These are phyloP conservation scores for Oxyria digyna DNA, from an alignment of 148 eudicot species.

Conservation along the genomic window DNA sequence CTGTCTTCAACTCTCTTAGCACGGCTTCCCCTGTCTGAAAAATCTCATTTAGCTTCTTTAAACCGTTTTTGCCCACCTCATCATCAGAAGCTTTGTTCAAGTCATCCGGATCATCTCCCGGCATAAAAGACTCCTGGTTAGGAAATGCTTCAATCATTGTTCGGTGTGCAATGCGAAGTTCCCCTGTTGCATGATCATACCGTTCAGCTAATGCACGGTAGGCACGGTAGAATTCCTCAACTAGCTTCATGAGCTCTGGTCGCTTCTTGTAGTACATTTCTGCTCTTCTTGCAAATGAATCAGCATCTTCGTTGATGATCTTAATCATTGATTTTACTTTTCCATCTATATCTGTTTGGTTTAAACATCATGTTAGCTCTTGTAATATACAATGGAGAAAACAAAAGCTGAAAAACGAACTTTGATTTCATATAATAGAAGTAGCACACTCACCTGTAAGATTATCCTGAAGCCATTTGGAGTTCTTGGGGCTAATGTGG, in stretches of 20 bases:
- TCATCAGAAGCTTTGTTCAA: conserved; percentile 17
- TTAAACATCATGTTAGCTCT: background rate
- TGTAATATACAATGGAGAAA: background rate
- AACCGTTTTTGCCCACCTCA: conserved; percentile 31
- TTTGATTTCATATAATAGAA: background rate
- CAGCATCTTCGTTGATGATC: conserved; percentile 98
- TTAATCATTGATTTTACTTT: conserved; percentile 94
- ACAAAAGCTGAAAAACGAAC: background rate
- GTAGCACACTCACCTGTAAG: conserved; percentile 35
- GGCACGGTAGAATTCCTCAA: conserved; percentile 97
- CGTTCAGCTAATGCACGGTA: conserved; percentile 96
- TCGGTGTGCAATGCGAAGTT: conserved; percentile 82
- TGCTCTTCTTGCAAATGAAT: conserved; percentile 97
- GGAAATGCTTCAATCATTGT: conserved; percentile 87
- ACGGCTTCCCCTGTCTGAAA: conserved; percentile 25
- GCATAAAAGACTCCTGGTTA: conserved; percentile 45
- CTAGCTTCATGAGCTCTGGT: conserved; percentile 95
- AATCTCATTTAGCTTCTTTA: conserved; percentile 63
- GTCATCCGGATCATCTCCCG: conserved; percentile 48
- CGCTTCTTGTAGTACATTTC: conserved; percentile 97
- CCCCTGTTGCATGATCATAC: conserved; percentile 94
- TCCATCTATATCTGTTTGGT: conserved; percentile 67
- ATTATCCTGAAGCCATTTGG: conserved; percentile 70
- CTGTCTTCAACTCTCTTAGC: conserved; percentile 20
- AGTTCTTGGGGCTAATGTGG: conserved; percentile 61